Percentiles rank a stretch among this genome's conserved stretches.
These are phyloP conservation scores for Yamadazyma paraphyllophila DNA, from an alignment of 805 yeast genomes.

Conservation along the genomic window DNA sequence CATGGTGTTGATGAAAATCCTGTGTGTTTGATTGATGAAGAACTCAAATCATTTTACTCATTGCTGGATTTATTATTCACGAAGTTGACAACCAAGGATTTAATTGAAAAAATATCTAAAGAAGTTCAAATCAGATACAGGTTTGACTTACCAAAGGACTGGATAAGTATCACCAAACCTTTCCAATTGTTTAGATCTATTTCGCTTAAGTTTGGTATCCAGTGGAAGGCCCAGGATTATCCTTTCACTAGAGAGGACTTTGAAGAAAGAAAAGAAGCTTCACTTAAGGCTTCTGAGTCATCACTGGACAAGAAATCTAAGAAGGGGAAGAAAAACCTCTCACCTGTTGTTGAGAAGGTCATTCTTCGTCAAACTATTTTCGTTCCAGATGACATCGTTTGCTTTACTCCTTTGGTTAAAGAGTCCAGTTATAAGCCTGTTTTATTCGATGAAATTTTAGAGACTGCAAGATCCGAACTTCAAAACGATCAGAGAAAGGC, in stretches of 20 bases:
- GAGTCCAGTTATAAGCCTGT: slow-evolving; percentile 64
- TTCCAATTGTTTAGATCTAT: slow-evolving; percentile 64
- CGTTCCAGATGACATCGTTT: slow-evolving; percentile 58
- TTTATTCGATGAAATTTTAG: slow-evolving; percentile 73
- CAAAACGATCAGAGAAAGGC: slow-evolving; percentile 54
- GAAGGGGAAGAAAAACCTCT: slow-evolving; percentile 22
- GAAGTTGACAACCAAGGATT: slow-evolving; percentile 44
- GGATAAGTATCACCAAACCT: slow-evolving; percentile 38
- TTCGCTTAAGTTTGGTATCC: slow-evolving; percentile 80
- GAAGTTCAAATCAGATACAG: slow-evolving; percentile 68
- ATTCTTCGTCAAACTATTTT: slow-evolving; percentile 42
- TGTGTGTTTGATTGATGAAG: slow-evolving; percentile 41
- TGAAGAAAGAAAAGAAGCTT: slow-evolving; percentile 25
- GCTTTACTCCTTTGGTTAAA: slow-evolving; percentile 74
- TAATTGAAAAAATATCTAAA: slow-evolving; percentile 43
- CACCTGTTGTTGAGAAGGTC: slow-evolving; percentile 11
- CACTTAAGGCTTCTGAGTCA: slow-evolving; percentile 11
- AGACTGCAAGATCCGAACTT: slow-evolving; percentile 50
- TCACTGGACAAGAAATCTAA: slow-evolving; percentile 29
- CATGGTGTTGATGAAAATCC: slow-evolving; percentile 39
- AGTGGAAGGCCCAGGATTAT: slow-evolving; percentile 61
- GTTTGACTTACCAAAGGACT: slow-evolving; percentile 48
- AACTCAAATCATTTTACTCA: slow-evolving; percentile 40
- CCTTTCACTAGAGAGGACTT: slow-evolving; percentile 45
- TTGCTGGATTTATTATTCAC: slow-evolving; percentile 41